phyloP scores from a whole-genome alignment of 2,329 filamentous ascomycete genomes.

The Chaetoscypha palmicola region DNA sequence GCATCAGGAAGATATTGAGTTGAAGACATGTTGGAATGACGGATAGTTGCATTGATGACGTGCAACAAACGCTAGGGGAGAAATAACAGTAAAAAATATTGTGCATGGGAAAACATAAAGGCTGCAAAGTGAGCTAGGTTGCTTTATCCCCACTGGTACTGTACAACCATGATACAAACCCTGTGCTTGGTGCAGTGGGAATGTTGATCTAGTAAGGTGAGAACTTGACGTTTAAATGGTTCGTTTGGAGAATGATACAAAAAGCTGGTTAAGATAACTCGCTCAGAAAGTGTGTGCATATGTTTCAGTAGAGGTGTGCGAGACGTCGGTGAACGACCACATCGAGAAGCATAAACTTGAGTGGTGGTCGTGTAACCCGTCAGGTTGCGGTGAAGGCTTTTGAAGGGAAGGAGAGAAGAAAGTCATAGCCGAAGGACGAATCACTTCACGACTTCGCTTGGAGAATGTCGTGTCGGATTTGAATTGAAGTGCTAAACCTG shows the following conservation, averaged over 20 bases:
- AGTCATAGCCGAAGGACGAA: constrained; percentile 12
- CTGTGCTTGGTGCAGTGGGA: background rate
- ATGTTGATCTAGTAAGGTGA: background rate
- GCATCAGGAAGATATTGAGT: too few relatives aligned
- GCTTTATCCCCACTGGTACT: background rate
- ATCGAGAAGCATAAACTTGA: constrained; percentile 14
- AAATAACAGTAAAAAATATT: background rate
- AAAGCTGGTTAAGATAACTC: too few relatives aligned
- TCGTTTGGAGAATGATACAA: too few relatives aligned
- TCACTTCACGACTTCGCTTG: constrained; percentile 4
- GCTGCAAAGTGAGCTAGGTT: background rate
- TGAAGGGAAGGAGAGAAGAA: constrained; percentile 15
- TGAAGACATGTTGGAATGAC: too few relatives aligned
- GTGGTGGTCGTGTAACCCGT: constrained; percentile 11
- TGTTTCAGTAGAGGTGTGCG: constrained; percentile 8
- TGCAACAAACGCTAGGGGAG: too few relatives aligned
- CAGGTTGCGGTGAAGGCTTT: constrained; percentile 5
- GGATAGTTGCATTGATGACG: too few relatives aligned
- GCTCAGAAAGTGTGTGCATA: background rate
- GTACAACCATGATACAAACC: background rate
- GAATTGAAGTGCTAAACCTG: background rate
- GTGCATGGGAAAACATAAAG: background rate
- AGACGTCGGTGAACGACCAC: constrained; percentile 15
- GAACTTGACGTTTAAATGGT: background rate
- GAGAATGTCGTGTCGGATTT: background rate